Evolutionary conservation across 2,329 filamentous ascomycete genomes (phyloP).

Genomic region (Fusarium vanettenii): DNA sequence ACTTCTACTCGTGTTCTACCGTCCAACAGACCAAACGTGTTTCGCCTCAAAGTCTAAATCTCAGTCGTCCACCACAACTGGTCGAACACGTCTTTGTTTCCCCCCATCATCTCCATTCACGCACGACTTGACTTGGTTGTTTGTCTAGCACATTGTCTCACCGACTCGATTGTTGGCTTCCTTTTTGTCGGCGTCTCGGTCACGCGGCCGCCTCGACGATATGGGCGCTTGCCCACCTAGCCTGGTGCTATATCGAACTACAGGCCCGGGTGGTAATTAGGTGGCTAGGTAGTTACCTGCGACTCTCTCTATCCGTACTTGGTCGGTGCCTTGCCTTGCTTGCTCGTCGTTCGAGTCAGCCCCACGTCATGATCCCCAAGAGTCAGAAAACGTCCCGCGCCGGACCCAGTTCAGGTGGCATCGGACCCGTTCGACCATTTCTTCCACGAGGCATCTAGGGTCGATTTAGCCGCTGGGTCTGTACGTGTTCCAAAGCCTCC

Average conservation of each 20-base stretch:
- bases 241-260: conserved; percentile 23
- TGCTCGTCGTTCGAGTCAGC: conserved; percentile 31
- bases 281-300: conserved; percentile 4
- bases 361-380: conserved; percentile 14
- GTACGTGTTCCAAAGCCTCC: conserved; percentile 12
- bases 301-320: background rate
- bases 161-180: conserved; percentile 21
- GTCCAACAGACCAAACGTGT: conserved; percentile 14
- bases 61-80: conserved; percentile 5
- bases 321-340: conserved; percentile 3
- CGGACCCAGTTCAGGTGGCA: background rate
- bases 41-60: conserved; percentile 43
- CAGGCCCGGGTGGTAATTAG: conserved; percentile 14
- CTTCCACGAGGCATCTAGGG: conserved; percentile 27
- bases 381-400: background rate
- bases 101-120: background rate
- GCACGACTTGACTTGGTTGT: conserved; percentile 3
- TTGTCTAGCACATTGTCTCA: conserved; percentile 20
- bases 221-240: conserved; percentile 23
- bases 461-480: conserved; percentile 20
- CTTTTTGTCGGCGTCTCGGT: conserved; percentile 11
- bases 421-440: conserved; percentile 4
- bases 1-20: conserved; percentile 6
- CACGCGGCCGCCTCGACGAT: conserved; percentile 18
- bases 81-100: conserved; percentile 12